A percentile compares a stretch with the other conserved stretches of the same genome.
These are phyloP conservation scores for Venustampulla echinocandica DNA, from an alignment of 495 filamentous ascomycete genomes.

Conservation along the genomic window DNA sequence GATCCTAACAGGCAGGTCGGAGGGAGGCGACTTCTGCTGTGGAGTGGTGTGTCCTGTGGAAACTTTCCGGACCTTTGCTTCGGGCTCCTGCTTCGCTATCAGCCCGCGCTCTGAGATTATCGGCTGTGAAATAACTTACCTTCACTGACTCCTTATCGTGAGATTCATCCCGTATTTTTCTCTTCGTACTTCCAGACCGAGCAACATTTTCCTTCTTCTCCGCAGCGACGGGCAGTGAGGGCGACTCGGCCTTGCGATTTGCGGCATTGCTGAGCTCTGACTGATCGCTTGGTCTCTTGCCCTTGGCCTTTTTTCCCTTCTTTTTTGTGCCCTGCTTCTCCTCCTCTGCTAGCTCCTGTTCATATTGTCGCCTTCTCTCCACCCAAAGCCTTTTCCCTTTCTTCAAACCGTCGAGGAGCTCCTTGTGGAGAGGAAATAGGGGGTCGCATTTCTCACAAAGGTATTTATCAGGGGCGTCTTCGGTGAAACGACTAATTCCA, in stretches of 20 bases:
- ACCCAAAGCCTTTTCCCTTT: conserved; percentile 85
- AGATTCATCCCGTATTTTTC: conserved; percentile 39
- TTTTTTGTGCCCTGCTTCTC: conserved; percentile 30
- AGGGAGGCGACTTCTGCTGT: conserved; percentile 22
- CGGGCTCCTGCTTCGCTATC: conserved; percentile 26
- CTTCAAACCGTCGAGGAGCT: conserved; percentile 61
- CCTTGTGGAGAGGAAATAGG: conserved; percentile 55
- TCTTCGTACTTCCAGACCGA: conserved; percentile 32
- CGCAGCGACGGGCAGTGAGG: conserved; percentile 24
- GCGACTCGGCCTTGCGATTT: conserved; percentile 31
- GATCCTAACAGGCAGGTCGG: conserved; percentile 24
- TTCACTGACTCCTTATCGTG: conserved; percentile 32
- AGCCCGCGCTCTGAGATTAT: conserved; percentile 2
- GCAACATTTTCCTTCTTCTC: conserved; percentile 30
- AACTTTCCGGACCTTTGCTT: conserved; percentile 45
- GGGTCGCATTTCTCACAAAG: conserved; percentile 86
- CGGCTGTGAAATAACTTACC: conserved; percentile 24
- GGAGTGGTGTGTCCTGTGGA: conserved; percentile 31
- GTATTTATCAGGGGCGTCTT: conserved; percentile 65
- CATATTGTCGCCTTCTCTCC: conserved; percentile 48
- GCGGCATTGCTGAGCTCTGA: conserved; percentile 24
- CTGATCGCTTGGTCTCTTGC: conserved; percentile 42
- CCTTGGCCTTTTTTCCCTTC: conserved; percentile 43
- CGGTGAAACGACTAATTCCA: conserved; percentile 67
- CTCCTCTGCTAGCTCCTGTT: conserved; percentile 31